These are phyloP conservation scores for Aspergillus carbonarius DNA, from an alignment of 2,329 filamentous ascomycete species.

Conservation along the genomic window DNA sequence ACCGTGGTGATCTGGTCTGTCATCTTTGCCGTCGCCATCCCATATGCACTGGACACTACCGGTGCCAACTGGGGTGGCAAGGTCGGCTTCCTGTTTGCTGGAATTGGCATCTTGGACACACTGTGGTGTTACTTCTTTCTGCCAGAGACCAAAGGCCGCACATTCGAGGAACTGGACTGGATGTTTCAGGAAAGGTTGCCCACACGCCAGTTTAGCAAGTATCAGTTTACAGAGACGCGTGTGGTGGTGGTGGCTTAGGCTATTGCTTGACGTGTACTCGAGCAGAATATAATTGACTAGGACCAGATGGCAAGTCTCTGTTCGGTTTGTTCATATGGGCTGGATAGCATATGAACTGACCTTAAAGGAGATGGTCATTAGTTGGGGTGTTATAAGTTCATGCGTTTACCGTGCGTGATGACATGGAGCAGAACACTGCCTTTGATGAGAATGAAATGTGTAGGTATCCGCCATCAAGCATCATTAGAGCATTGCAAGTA, in stretches of 20 bases:
- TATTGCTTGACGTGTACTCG: not conserved
- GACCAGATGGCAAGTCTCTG: too few species aligned
- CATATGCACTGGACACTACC: conserved; percentile 32
- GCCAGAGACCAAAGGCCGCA: conserved; percentile 14
- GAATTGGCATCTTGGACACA: not conserved
- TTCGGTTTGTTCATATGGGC: too few species aligned
- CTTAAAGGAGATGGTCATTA: too few species aligned
- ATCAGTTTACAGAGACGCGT: not conserved
- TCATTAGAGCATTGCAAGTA: too few species aligned
- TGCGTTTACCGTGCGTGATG: too few species aligned
- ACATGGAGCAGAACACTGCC: too few species aligned
- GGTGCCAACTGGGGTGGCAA: conserved; percentile 18
- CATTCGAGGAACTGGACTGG: conserved; percentile 15
- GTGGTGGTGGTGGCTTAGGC: not conserved
- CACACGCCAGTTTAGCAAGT: not conserved
- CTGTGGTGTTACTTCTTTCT: conserved; percentile 9
- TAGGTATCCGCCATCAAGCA: too few species aligned
- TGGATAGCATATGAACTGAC: too few species aligned
- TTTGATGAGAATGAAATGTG: too few species aligned
- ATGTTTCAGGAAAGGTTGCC: conserved; percentile 7
- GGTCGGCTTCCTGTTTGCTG: conserved; percentile 10
- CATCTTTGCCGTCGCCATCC: conserved; percentile 32
- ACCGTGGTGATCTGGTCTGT: conserved; percentile 24
- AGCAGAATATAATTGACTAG: too few species aligned
- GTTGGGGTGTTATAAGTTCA: too few species aligned